Evolutionary conservation across 2,329 filamentous ascomycete genomes (phyloP).

Genomic region (Fusarium floridanum): DNA sequence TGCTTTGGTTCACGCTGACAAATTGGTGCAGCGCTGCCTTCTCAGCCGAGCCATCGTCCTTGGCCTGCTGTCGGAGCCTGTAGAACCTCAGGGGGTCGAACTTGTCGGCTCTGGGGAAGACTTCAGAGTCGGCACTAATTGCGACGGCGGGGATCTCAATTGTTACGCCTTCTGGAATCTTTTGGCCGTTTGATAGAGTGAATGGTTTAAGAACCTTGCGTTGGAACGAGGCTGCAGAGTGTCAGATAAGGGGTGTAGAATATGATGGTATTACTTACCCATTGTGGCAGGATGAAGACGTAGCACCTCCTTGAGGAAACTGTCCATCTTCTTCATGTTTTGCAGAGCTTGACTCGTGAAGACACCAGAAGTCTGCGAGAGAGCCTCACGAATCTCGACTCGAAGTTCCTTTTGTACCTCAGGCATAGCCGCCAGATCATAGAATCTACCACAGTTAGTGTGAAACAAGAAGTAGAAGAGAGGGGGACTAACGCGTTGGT

Average conservation of each 20-base stretch:
- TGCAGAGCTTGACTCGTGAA: conserved; percentile 52
- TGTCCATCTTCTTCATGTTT: conserved; percentile 57
- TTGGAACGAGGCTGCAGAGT: conserved; percentile 55
- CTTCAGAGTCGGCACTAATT: conserved; percentile 53
- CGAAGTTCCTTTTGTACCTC: conserved; percentile 64
- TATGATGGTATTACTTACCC: conserved; percentile 45
- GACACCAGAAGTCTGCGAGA: conserved; percentile 52
- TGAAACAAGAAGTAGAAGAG: background rate
- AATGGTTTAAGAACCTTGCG: conserved; percentile 65
- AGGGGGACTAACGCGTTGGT: conserved; percentile 57
- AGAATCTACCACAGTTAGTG: conserved; percentile 52
- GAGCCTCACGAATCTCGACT: conserved; percentile 60
- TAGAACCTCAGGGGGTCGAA: conserved; percentile 62
- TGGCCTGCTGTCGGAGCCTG: conserved; percentile 50
- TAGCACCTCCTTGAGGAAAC: conserved; percentile 56
- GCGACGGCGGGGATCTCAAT: conserved; percentile 57
- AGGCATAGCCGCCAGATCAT: conserved; percentile 63
- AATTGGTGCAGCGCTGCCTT: conserved; percentile 53
- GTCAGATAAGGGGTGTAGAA: background rate
- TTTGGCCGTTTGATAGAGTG: conserved; percentile 66
- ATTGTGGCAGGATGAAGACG: conserved; percentile 48
- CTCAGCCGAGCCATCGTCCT: conserved; percentile 28
- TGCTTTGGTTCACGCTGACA: conserved; percentile 54
- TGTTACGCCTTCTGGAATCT: conserved; percentile 59
- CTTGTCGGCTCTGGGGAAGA: conserved; percentile 49